Evolutionary conservation across 192 early-diverging fungal genomes (phyloP).

Genomic region (Coemansia sp.): DNA sequence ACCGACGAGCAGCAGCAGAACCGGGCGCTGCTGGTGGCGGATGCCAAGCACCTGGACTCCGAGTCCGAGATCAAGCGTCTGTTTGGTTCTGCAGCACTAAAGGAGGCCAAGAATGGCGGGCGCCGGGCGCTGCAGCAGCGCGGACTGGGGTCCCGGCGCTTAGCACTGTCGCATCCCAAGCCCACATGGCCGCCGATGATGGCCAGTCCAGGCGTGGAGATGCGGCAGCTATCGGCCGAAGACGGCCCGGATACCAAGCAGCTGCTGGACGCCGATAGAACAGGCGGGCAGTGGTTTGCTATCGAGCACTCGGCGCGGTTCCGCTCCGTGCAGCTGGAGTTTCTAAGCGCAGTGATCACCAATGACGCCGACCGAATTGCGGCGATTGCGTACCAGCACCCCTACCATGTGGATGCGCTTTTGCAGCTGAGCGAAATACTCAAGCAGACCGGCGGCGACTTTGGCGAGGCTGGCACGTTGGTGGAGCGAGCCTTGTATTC

Average conservation of each 20-base stretch:
- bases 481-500: constrained; percentile 88
- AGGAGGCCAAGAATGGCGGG: constrained; percentile 10
- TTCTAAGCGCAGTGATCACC: constrained; percentile 67
- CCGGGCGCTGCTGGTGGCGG: constrained; percentile 45
- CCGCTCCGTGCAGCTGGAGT: constrained; percentile 70
- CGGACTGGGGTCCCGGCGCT: constrained; percentile 8
- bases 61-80: constrained; percentile 85
- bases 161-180: constrained; percentile 69
- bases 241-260: constrained; percentile 48
- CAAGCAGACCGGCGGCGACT: constrained; percentile 80
- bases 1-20: constrained; percentile 37
- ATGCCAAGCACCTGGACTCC: constrained; percentile 70
- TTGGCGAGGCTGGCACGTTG: constrained; percentile 72
- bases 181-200: constrained; percentile 66
- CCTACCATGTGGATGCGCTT: constrained; percentile 85
- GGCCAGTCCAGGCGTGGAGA: constrained; percentile 41
- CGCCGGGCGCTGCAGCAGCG: constrained; percentile 13
- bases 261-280: constrained; percentile 28
- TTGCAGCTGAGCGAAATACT: constrained; percentile 82
- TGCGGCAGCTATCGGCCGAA: constrained; percentile 48
- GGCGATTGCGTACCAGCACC: constrained; percentile 66
- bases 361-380: constrained; percentile 73
- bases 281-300: constrained; percentile 52
- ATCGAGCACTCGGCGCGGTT: constrained; percentile 73
- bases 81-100: constrained; percentile 86